Percentiles rank a stretch among this genome's conserved stretches.
Conservation (phyloP, 2,329 filamentous ascomycete species). For the Aspergillus versicolor region DNA sequence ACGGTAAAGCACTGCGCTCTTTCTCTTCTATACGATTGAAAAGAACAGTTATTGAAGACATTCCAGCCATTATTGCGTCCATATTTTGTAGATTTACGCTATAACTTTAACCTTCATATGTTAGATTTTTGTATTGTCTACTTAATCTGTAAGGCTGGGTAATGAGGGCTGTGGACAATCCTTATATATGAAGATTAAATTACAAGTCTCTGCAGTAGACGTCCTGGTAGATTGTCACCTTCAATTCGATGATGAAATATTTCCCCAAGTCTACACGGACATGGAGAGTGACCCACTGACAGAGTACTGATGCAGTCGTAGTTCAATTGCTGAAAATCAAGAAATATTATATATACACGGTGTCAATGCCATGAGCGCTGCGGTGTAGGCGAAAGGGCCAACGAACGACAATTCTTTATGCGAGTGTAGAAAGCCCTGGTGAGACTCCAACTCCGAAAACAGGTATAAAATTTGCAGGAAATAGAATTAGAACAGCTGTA, state of each 20-base stretch:
- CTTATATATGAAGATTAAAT: too few species aligned
- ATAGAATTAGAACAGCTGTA: conserved; percentile 12
- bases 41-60: not conserved
- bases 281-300: not conserved
- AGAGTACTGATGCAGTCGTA: not conserved
- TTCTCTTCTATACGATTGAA: not conserved
- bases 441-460: conserved; percentile 8
- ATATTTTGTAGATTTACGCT: too few species aligned
- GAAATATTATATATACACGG: conserved; percentile 15
- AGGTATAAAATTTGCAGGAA: conserved; percentile 6
- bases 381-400: not conserved
- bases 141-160: too few species aligned
- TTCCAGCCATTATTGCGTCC: not conserved
- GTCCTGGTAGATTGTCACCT: too few species aligned
- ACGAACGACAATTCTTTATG: conserved; percentile 4
- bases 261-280: too few species aligned
- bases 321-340: not conserved
- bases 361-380: conserved; percentile 1
- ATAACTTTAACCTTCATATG: too few species aligned
- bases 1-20: not conserved
- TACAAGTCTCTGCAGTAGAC: too few species aligned
- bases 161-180: too few species aligned
- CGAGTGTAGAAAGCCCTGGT: not conserved
- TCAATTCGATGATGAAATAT: too few species aligned
- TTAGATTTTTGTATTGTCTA: too few species aligned